Percentiles rank a stretch among this genome's conserved stretches.
Conservation (phyloP, 2,329 filamentous ascomycete genomes). For the Aspergillus sergii region DNA sequence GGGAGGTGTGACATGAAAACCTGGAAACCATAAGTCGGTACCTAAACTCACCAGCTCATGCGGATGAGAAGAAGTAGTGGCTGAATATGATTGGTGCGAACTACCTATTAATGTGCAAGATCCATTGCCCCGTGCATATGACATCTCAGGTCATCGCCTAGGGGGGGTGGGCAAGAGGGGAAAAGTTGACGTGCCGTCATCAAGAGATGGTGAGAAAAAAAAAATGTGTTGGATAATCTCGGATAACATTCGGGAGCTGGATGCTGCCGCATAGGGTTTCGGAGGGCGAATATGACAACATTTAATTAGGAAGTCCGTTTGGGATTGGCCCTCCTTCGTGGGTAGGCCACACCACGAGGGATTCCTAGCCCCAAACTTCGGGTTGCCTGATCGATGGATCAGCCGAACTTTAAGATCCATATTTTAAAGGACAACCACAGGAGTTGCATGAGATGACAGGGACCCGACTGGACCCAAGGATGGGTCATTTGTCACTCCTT, state of each 20-base stretch:
- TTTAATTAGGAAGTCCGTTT: background rate
- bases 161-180: conserved; percentile 10
- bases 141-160: conserved; percentile 30
- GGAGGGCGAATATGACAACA: conserved; percentile 4
- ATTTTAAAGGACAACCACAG: conserved; percentile 18
- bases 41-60: conserved; percentile 9
- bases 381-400: conserved; percentile 17
- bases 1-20: background rate
- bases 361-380: conserved; percentile 14
- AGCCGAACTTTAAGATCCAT: conserved; percentile 14
- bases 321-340: background rate
- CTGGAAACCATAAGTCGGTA: background rate
- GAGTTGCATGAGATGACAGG: conserved; percentile 18
- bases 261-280: background rate
- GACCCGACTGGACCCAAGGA: conserved; percentile 12
- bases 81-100: conserved; percentile 19
- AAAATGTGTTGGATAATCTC: background rate
- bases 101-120: conserved; percentile 22
- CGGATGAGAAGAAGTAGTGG: conserved; percentile 12
- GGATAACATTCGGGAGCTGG: background rate
- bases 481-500: background rate
- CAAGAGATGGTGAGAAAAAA: background rate
- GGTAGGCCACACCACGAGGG: conserved; percentile 15
- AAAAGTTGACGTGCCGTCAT: conserved; percentile 16
- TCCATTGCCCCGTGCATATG: conserved; percentile 34